A percentile compares a stretch with the other conserved stretches of the same genome.
Conservation (phyloP, 345 rosid species). For the Lumnitzera littorea region DNA sequence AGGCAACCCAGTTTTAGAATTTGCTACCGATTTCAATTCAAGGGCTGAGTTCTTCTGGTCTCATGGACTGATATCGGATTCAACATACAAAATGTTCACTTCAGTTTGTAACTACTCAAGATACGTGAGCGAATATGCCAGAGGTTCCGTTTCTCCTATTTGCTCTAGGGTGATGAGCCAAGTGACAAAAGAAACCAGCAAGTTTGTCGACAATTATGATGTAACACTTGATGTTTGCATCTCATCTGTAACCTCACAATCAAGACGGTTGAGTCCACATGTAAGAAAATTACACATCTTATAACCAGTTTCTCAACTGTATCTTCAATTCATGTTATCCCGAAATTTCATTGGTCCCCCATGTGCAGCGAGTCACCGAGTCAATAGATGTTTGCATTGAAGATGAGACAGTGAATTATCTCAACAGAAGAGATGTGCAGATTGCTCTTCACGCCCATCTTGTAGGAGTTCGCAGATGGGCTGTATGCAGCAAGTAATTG, state of each 20-base stretch:
- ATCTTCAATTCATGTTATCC: neutral
- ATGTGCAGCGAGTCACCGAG: conserved; percentile 62
- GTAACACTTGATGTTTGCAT: conserved; percentile 94
- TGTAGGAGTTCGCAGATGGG: conserved; percentile 73
- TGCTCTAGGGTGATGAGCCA: conserved; percentile 85
- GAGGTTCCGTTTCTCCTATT: conserved; percentile 60
- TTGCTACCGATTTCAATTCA: conserved; percentile 82
- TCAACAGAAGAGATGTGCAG: conserved; percentile 86
- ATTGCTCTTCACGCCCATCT: conserved; percentile 87
- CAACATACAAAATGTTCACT: conserved; percentile 83
- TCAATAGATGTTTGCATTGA: conserved; percentile 87
- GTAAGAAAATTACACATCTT: conserved; percentile 26
- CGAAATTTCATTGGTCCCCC: neutral
- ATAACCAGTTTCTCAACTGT: neutral
- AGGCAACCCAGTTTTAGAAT: conserved; percentile 91
- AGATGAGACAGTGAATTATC: conserved; percentile 85
- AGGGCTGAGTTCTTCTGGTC: conserved; percentile 98
- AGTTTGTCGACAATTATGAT: conserved; percentile 88
- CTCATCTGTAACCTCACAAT: conserved; percentile 72
- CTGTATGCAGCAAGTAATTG: conserved; percentile 86
- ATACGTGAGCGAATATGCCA: conserved; percentile 79
- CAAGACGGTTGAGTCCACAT: conserved; percentile 60
- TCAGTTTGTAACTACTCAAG: conserved; percentile 83
- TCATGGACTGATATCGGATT: conserved; percentile 87
- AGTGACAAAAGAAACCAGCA: conserved; percentile 76